Evolutionary conservation across 2,329 filamentous ascomycete genomes (phyloP), one percentile per base, ranked within the genome.

Genomic region (Thelonectria discophora): DNA sequence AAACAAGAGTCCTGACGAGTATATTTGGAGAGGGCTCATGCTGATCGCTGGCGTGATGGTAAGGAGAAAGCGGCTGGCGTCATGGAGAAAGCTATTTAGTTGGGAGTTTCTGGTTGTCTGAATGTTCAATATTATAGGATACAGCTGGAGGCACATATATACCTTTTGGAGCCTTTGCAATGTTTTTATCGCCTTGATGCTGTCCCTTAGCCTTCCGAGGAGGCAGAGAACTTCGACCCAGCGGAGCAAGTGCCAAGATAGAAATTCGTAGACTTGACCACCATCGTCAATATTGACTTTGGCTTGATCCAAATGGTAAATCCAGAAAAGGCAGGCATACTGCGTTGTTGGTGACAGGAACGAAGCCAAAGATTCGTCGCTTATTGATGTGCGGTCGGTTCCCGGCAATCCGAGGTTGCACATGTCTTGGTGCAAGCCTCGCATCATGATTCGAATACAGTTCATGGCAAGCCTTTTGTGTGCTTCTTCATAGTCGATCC

Each of bases 251-350:
- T 80, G 74, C 10, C 57, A 27, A 9, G 65, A 58, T 2, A 82
- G 65, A 66, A 82, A 82, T 3, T 55, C 6, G 55, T 78, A 62
- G 15, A 73, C 73, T 13, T 58, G 12, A 45, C 74, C 71, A 37
- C 66, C 57, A 62, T 77, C 73, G 59, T 63, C 59, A 61, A 75
- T 71, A 46, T 62, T 64, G 49, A 51, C 45, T 47, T 62, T 65
- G 61, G 72, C 73, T n/a, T 72, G 46, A 55, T 70, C 61, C 18
- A 71, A 39, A 68, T 80, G 78, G 39, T 76, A 17, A 4, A 60
- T 55, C 67, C 76, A 82, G 63, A 81, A 79, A 2, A 69, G 68
- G 67, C 77, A 81, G 12, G 78, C 77, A 69, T 82, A 83, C 56
- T 73, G 73, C 10, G 79, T 27, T 12, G 75, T 70, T 8, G 69